phyloP scores from a whole-genome alignment of 345 rosid species.

The Geranium brycei region DNA sequence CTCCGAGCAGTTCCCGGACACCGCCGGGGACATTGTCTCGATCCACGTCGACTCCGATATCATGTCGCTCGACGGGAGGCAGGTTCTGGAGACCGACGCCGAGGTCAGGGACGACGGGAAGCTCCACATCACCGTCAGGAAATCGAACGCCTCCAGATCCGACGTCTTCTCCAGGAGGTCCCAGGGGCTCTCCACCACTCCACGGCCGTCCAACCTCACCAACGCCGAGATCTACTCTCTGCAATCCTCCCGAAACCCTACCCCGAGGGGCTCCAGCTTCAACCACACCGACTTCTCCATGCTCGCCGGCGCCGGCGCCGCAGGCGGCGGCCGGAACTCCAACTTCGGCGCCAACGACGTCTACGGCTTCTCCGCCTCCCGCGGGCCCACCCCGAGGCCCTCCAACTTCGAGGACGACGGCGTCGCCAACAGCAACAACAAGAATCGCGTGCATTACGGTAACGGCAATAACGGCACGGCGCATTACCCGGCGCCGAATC shows the following conservation, averaged over 20 bases:
- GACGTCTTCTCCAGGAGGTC: slow-evolving; percentile 52
- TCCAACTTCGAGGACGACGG: slow-evolving; percentile 69
- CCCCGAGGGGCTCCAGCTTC: slow-evolving; percentile 40
- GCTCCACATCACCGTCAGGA: slow-evolving; percentile 57
- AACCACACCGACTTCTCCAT: slow-evolving; percentile 52
- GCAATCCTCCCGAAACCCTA: slow-evolving; percentile 53
- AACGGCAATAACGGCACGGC: slow-evolving; percentile 28
- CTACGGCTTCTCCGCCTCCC: slow-evolving; percentile 41
- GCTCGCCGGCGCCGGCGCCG: slow-evolving; percentile 49
- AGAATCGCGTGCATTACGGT: slow-evolving; percentile 45
- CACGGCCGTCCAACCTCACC: slow-evolving; percentile 63
- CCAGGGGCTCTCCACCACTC: slow-evolving; percentile 43
- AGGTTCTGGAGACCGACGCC: slow-evolving; percentile 54
- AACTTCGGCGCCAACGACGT: slow-evolving; percentile 67
- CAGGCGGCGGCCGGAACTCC: slow-evolving; percentile 24
- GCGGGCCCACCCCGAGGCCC: slow-evolving; percentile 76
- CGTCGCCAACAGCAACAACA: slow-evolving; percentile 16
- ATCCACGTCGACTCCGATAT: slow-evolving; percentile 63
- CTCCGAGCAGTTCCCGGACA: slow-evolving; percentile 61
- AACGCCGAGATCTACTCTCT: slow-evolving; percentile 59
- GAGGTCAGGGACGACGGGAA: slow-evolving; percentile 58
- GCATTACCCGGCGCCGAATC: slow-evolving; percentile 90
- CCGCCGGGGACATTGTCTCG: slow-evolving; percentile 58
- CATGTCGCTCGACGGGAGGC: slow-evolving; percentile 61
- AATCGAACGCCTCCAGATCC: slow-evolving; percentile 60